These are phyloP conservation scores for Ustilago nuda DNA, from an alignment of 1,284 basidiomycete species.

Conservation along the genomic window DNA sequence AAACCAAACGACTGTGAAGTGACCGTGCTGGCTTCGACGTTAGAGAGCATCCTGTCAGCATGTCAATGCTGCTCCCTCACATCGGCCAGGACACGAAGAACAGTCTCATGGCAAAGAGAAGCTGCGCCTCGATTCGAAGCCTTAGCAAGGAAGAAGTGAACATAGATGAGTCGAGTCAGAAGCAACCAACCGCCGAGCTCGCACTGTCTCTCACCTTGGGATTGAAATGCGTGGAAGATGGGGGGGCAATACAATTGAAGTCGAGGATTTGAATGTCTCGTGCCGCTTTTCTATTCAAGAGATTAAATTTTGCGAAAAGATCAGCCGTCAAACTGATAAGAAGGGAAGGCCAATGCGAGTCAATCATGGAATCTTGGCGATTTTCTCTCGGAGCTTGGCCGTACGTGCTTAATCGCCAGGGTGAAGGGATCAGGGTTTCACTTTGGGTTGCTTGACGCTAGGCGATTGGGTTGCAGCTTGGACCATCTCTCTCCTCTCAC, in stretches of 20 bases:
- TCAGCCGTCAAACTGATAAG: conserved; percentile 38
- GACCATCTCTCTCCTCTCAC: conserved; percentile 9
- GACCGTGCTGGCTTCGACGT: not conserved
- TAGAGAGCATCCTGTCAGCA: not conserved
- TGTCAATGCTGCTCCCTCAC: not conserved
- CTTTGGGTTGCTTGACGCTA: not conserved
- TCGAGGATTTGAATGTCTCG: not conserved
- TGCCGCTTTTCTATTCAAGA: not conserved
- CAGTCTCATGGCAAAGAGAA: not conserved
- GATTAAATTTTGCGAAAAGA: conserved; percentile 8
- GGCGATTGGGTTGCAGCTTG: conserved; percentile 9
- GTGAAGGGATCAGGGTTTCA: conserved; percentile 19
- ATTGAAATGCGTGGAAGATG: conserved; percentile 17
- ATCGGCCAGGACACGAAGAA: not conserved
- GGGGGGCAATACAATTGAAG: conserved; percentile 16
- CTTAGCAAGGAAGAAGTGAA: not conserved
- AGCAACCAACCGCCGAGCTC: conserved; percentile 2
- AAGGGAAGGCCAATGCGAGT: not conserved
- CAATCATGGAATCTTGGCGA: not conserved
- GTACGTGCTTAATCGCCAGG: conserved; percentile 14
- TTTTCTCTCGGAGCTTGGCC: conserved; percentile 13
- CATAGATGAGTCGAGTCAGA: conserved; percentile 24
- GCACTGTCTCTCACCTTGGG: conserved; percentile 12
- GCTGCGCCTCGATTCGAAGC: not conserved
- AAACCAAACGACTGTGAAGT: not conserved